Percentiles rank a stretch among this genome's conserved stretches.
These are phyloP conservation scores for Hygrophila difformis DNA, from an alignment of 257 asterid genomes.

Conservation along the genomic window DNA sequence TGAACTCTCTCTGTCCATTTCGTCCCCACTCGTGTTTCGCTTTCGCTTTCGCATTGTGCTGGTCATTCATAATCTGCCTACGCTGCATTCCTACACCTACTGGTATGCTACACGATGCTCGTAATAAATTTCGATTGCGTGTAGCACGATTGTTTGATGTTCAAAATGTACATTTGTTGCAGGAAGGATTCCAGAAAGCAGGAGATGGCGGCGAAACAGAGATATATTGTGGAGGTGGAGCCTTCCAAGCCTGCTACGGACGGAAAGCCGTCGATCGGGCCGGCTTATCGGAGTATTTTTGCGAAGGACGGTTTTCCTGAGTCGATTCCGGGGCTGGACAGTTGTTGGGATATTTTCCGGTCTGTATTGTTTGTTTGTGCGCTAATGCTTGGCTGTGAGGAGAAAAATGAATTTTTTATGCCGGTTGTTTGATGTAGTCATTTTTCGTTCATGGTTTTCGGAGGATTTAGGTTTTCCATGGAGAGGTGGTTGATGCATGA, in stretches of 20 bases:
- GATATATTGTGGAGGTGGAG: slow-evolving; percentile 56
- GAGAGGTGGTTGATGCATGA: no score
- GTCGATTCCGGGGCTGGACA: slow-evolving; percentile 57
- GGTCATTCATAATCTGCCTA: no score
- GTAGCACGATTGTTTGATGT: no score
- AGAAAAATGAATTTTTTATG: no score
- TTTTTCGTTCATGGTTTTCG: not conserved
- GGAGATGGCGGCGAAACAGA: slow-evolving; percentile 37
- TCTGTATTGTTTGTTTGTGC: slow-evolving; percentile 16
- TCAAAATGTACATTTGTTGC: not conserved
- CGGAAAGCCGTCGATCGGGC: slow-evolving; percentile 80
- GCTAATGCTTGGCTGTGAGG: not conserved
- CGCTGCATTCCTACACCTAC: not conserved
- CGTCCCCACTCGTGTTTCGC: no score
- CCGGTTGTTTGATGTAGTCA: no score
- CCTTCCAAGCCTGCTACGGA: slow-evolving; percentile 63
- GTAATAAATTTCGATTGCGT: not conserved
- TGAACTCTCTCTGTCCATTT: no score
- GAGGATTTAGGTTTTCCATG: not conserved
- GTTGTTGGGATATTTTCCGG: slow-evolving; percentile 99
- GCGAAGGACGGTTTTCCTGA: slow-evolving; percentile 81
- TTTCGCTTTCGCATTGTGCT: no score
- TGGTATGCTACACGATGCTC: not conserved
- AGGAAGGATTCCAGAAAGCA: not conserved
- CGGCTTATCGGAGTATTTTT: slow-evolving; percentile 64